Evolutionary conservation across 768 basidiomycete genomes (phyloP).

Genomic region (Mycena indigotica): DNA sequence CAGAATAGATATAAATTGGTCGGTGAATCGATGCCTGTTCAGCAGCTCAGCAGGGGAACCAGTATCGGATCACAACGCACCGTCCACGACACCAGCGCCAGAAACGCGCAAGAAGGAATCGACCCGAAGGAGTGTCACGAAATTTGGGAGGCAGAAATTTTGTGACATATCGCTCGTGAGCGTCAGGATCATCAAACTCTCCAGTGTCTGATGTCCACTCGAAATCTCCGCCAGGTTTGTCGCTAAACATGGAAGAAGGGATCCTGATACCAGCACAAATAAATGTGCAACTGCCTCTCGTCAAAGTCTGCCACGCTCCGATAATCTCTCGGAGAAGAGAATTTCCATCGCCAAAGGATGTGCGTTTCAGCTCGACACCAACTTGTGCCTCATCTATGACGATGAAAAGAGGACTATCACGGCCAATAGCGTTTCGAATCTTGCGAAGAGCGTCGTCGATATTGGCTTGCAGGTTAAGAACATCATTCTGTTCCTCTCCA

Average conservation of each 20-base stretch:
- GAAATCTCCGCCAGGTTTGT: neutral
- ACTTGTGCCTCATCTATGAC: neutral
- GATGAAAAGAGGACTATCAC: neutral
- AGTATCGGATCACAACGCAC: neutral
- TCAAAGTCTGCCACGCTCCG: neutral
- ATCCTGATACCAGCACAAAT: neutral
- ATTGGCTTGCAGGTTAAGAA: neutral
- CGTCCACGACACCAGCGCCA: conserved; percentile 19
- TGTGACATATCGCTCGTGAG: conserved; percentile 2
- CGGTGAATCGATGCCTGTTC: conserved; percentile 7
- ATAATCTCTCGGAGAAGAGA: neutral
- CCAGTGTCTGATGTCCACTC: conserved; percentile 11
- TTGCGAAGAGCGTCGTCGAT: neutral
- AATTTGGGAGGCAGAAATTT: conserved; percentile 6
- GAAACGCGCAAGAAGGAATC: conserved; percentile 2
- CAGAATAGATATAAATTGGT: neutral
- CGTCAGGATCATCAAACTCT: conserved; percentile 1
- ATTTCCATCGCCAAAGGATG: no score
- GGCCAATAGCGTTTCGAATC: neutral
- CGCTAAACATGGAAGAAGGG: neutral
- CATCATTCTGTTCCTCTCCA: neutral
- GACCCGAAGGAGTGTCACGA: neutral
- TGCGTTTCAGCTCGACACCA: neutral
- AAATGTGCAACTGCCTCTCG: neutral
- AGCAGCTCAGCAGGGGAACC: neutral